These are phyloP conservation scores for Globisporangium ultimum DNA, from an alignment of 352 stramenopile genomes.

Conservation along the genomic window DNA sequence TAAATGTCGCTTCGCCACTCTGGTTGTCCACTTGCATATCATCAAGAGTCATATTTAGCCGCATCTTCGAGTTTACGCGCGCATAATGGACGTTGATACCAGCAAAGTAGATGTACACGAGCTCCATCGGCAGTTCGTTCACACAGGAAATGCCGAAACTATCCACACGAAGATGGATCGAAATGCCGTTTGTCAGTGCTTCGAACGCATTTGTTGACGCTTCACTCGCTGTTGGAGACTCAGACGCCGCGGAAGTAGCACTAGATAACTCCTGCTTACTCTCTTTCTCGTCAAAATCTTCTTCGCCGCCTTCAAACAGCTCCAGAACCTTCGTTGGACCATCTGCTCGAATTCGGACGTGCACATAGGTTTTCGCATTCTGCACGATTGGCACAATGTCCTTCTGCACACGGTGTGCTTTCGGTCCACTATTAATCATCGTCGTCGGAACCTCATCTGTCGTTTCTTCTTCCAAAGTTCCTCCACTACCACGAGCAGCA, in stretches of 20 bases:
- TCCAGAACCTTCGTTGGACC: constrained; percentile 90
- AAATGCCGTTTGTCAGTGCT: constrained; percentile 58
- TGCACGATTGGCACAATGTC: constrained; percentile 46
- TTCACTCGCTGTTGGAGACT: constrained; percentile 69
- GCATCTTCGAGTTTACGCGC: constrained; percentile 79
- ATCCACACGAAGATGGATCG: constrained; percentile 66
- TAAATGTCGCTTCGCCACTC: constrained; percentile 79
- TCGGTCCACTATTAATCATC: constrained; percentile 21
- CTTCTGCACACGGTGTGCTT: constrained; percentile 30
- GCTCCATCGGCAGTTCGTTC: constrained; percentile 82
- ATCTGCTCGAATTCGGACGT: constrained; percentile 82
- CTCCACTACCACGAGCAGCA: constrained; percentile 39
- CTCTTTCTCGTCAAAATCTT: constrained; percentile 85
- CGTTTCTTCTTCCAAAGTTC: constrained; percentile 13
- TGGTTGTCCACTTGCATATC: constrained; percentile 89
- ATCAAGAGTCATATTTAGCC: constrained; percentile 79
- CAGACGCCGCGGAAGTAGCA: constrained; percentile 51
- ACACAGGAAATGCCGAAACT: constrained; percentile 85
- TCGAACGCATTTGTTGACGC: constrained; percentile 73
- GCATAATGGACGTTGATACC: constrained; percentile 78
- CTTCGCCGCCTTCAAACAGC: constrained; percentile 84
- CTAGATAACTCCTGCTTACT: constrained; percentile 75
- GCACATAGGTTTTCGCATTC: constrained; percentile 84
- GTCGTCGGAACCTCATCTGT: constrained; percentile 26
- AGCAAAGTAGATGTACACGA: constrained; percentile 85